Evolutionary conservation across 441 rosid species (phyloP).

Genomic region (Jatropha multifida): DNA sequence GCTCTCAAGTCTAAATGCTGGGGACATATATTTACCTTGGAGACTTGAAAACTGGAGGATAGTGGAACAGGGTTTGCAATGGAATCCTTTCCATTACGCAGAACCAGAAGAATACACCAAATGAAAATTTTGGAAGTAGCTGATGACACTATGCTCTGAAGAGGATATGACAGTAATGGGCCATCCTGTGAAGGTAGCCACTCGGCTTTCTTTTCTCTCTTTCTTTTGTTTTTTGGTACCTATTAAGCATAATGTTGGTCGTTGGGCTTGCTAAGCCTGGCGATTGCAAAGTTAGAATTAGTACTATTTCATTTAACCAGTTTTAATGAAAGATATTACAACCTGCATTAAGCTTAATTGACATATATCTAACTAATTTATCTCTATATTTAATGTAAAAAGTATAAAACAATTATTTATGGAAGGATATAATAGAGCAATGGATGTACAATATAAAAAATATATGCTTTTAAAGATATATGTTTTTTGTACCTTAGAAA

Average conservation of each 20-base stretch:
- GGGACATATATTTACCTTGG: slow-evolving; percentile 20
- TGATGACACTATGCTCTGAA: not conserved
- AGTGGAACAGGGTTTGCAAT: slow-evolving; percentile 17
- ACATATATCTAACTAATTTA: too few relatives aligned
- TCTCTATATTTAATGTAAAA: too few relatives aligned
- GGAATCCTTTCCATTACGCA: slow-evolving; percentile 29
- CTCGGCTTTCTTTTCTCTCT: not conserved
- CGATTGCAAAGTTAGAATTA: too few relatives aligned
- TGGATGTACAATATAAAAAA: too few relatives aligned
- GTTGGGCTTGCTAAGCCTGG: too few relatives aligned
- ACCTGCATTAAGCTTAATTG: too few relatives aligned
- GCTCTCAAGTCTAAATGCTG: not conserved
- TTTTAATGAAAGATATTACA: too few relatives aligned
- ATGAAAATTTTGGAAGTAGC: not conserved
- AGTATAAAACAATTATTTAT: too few relatives aligned
- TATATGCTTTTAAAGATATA: too few relatives aligned
- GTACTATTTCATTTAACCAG: too few relatives aligned
- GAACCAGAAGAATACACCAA: not conserved
- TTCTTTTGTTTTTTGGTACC: not conserved
- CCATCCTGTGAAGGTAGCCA: not conserved
- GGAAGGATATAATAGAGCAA: too few relatives aligned
- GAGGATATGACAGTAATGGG: not conserved
- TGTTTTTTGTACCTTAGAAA: too few relatives aligned
- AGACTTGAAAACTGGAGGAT: slow-evolving; percentile 12
- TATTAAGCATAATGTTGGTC: not conserved